These are phyloP conservation scores for Capillidium rhysosporum DNA, from an alignment of 371 early-diverging fungal species.

Conservation along the genomic window DNA sequence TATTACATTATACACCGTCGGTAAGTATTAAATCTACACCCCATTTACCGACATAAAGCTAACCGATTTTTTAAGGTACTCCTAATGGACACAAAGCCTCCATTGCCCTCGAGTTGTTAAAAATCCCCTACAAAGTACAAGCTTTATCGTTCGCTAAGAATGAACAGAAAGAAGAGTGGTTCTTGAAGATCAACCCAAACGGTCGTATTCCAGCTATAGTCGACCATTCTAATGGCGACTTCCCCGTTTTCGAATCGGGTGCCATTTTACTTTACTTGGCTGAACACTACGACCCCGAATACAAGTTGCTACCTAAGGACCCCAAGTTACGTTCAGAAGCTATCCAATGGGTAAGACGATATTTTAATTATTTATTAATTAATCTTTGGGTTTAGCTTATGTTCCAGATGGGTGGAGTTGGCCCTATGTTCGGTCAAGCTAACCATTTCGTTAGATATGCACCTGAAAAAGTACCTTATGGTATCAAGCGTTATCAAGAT, in stretches of 20 bases:
- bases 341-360: conserved; percentile 14
- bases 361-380: neutral
- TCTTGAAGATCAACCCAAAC: conserved; percentile 29
- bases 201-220: conserved; percentile 22
- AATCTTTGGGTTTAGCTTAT: too few species aligned
- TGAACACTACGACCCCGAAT: conserved; percentile 23
- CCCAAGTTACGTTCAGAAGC: conserved; percentile 17
- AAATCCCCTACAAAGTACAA: conserved; percentile 14
- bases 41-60: neutral
- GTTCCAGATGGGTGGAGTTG: conserved; percentile 20
- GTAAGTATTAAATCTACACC: neutral
- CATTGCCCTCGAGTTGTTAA: conserved; percentile 21
- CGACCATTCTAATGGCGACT: conserved; percentile 18
- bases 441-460: conserved; percentile 21
- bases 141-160: conserved; percentile 14
- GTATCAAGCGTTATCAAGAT: conserved; percentile 20
- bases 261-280: conserved; percentile 29
- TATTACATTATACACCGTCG: conserved; percentile 6
- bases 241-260: conserved; percentile 24
- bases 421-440: conserved; percentile 14
- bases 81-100: conserved; percentile 14
- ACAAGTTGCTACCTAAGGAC: conserved; percentile 17
- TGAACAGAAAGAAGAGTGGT: conserved; percentile 27
- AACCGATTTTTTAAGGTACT: neutral
- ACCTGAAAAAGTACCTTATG: conserved; percentile 23